These are phyloP conservation scores for Syzygium syzygioides DNA, from an alignment of 441 rosid species.

Conservation along the genomic window DNA sequence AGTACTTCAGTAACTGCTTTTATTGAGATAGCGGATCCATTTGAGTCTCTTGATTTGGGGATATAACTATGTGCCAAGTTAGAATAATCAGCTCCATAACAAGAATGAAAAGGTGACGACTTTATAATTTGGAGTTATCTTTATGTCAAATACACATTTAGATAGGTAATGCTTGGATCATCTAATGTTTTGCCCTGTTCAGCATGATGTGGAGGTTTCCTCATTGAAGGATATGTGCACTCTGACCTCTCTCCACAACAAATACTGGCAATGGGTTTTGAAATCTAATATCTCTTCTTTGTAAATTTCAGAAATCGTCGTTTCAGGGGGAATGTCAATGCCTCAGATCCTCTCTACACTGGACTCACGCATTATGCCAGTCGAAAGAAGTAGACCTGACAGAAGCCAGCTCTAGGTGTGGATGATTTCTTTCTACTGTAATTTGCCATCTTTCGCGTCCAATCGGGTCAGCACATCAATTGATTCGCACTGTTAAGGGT, in stretches of 20 bases:
- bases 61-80: neutral
- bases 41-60: neutral
- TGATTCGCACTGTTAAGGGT: neutral
- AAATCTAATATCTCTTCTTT: neutral
- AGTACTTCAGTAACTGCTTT: neutral
- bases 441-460: neutral
- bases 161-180: neutral
- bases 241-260: neutral
- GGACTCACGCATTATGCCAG: slow-evolving; percentile 34
- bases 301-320: slow-evolving; percentile 75
- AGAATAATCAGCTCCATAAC: neutral
- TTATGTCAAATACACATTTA: neutral
- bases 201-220: neutral
- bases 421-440: slow-evolving; percentile 2
- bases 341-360: slow-evolving; percentile 81
- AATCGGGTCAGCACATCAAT: slow-evolving; percentile 8
- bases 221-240: neutral
- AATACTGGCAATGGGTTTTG: neutral
- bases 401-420: slow-evolving; percentile 37
- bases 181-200: neutral
- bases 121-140: neutral
- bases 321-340: slow-evolving; percentile 98
- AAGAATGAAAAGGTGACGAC: neutral
- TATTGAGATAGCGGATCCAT: neutral
- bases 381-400: slow-evolving; percentile 60